phyloP scores from a whole-genome alignment of 2,329 filamentous ascomycete species.

The Alternaria infectoria region DNA sequence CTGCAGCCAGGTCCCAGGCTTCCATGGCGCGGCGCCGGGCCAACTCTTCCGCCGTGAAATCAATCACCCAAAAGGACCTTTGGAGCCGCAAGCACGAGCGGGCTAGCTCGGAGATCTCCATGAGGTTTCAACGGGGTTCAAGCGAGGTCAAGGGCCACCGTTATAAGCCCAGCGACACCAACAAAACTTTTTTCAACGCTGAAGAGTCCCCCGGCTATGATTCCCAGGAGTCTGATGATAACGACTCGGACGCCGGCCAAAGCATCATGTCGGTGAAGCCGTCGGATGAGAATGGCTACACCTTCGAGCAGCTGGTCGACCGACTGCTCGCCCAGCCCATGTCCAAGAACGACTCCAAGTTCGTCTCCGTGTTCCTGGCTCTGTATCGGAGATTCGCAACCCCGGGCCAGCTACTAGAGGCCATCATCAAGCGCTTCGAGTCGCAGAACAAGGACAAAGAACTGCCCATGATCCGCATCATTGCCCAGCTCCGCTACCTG shows the following conservation, averaged over 20 bases:
- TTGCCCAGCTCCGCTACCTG: slow-evolving; percentile 82
- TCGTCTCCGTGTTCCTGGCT: slow-evolving; percentile 85
- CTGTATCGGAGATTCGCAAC: slow-evolving; percentile 93
- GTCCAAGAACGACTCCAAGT: slow-evolving; percentile 88
- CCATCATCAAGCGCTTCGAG: slow-evolving; percentile 79
- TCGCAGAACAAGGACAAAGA: slow-evolving; percentile 69
- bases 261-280: slow-evolving; percentile 45
- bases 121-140: slow-evolving; percentile 38
- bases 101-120: slow-evolving; percentile 56
- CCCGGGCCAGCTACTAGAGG: slow-evolving; percentile 76
- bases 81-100: slow-evolving; percentile 52
- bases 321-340: slow-evolving; percentile 82
- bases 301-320: slow-evolving; percentile 69
- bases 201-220: slow-evolving; percentile 75
- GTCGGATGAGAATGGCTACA: slow-evolving; percentile 66
- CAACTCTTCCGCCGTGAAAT: slow-evolving; percentile 53
- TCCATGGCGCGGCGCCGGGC: slow-evolving; percentile 51
- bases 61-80: slow-evolving; percentile 48
- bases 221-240: slow-evolving; percentile 69
- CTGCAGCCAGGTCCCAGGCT: slow-evolving; percentile 40
- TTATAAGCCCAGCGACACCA: slow-evolving; percentile 53
- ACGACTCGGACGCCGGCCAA: slow-evolving; percentile 66
- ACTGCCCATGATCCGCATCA: slow-evolving; percentile 76
- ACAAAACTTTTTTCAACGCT: slow-evolving; percentile 66
- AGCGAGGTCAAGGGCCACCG: slow-evolving; percentile 42